A percentile compares a stretch with the other conserved stretches of the same genome.
These are phyloP conservation scores for Pseudogymnoascus sp. DNA, from an alignment of 2,329 filamentous ascomycete genomes.

Conservation along the genomic window DNA sequence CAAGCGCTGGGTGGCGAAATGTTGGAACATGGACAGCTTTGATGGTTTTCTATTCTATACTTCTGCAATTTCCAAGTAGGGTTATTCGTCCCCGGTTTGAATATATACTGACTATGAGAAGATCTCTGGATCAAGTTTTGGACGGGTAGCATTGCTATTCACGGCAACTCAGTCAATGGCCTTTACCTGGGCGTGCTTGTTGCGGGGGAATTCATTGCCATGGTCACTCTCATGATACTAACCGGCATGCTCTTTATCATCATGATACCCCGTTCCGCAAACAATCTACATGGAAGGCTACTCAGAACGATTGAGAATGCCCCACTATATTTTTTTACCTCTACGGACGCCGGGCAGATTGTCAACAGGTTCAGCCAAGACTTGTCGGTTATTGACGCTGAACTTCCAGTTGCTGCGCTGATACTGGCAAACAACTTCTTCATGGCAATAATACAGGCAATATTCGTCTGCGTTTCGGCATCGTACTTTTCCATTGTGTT, in stretches of 20 bases:
- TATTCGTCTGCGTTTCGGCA: constrained; percentile 28
- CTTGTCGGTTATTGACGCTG: constrained; percentile 21
- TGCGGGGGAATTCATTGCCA: constrained; percentile 10
- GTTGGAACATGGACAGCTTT: constrained; percentile 10
- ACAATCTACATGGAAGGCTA: constrained; percentile 39
- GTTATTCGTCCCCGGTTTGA: constrained; percentile 11
- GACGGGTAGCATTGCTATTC: constrained; percentile 21
- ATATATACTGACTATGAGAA: constrained; percentile 23
- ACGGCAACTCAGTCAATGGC: constrained; percentile 18
- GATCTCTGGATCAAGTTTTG: constrained; percentile 37
- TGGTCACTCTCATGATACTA: constrained; percentile 11
- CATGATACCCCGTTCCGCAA: constrained; percentile 46
- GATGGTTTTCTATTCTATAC: constrained; percentile 10
- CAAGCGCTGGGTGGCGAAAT: constrained; percentile 11
- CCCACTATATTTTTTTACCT: constrained; percentile 35
- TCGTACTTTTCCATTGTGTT: constrained; percentile 42
- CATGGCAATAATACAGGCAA: constrained; percentile 33
- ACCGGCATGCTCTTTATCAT: constrained; percentile 38
- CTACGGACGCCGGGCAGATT: constrained; percentile 34
- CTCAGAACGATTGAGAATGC: constrained; percentile 37
- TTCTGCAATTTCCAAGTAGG: constrained; percentile 14
- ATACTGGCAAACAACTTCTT: constrained; percentile 29
- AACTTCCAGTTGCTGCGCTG: constrained; percentile 19
- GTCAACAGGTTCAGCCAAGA: constrained; percentile 41
- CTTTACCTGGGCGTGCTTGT: constrained; percentile 16